A percentile compares a stretch with the other conserved stretches of the same genome.
Evolutionary conservation across 257 asterid species (phyloP).

Genomic region (Paulownia fortunei): DNA sequence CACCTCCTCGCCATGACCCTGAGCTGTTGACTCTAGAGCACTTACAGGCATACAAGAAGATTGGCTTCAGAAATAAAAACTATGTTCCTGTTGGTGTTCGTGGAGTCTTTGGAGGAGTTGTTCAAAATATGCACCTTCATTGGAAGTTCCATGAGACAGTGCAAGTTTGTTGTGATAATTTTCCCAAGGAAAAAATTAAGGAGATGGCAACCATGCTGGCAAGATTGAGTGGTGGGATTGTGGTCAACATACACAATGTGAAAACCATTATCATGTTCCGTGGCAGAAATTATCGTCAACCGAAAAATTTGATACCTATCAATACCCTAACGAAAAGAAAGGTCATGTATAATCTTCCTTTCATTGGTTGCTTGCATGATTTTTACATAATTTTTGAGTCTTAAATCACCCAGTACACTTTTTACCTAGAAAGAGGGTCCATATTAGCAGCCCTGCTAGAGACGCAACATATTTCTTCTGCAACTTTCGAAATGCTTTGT

Average conservation of each 20-base stretch:
- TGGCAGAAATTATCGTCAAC: constrained; percentile 97
- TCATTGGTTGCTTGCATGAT: constrained; percentile 19
- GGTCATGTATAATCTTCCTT: constrained; percentile 49
- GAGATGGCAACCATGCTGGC: constrained; percentile 96
- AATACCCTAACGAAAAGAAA: constrained; percentile 94
- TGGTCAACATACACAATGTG: constrained; percentile 78
- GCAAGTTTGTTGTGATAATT: constrained; percentile 95
- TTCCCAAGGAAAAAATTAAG: constrained; percentile 90
- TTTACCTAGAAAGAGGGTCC: neutral
- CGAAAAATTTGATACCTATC: constrained; percentile 92
- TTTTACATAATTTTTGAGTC: neutral
- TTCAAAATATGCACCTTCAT: constrained; percentile 97
- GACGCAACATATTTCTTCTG: neutral
- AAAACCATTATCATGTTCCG: constrained; percentile 95
- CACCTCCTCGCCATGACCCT: constrained; percentile 93
- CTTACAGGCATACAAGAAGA: constrained; percentile 88
- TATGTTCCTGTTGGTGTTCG: constrained; percentile 99
- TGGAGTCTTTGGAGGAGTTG: constrained; percentile 99
- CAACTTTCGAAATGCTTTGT: neutral
- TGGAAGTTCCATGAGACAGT: constrained; percentile 99
- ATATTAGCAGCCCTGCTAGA: neutral
- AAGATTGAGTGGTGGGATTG: constrained; percentile 94
- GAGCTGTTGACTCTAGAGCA: constrained; percentile 91
- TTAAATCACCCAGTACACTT: neutral
- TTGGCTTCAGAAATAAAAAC: constrained; percentile 88